Evolutionary conservation across 2,329 filamentous ascomycete species (phyloP).

Genomic region (Pochonia chlamydosporia): DNA sequence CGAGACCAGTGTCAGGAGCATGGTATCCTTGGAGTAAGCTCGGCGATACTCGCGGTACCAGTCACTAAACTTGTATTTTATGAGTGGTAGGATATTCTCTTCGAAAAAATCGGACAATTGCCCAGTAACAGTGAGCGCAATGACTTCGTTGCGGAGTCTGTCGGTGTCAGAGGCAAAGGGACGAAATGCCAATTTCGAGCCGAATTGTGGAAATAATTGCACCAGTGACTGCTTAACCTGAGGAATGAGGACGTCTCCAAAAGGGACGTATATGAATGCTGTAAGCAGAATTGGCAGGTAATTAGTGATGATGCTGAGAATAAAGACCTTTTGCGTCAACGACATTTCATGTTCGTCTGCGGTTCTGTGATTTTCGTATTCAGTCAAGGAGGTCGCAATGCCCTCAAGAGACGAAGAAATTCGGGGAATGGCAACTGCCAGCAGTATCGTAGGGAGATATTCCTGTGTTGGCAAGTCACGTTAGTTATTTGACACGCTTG

Average conservation of each 20-base stretch:
- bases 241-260: conserved; percentile 62
- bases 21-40: conserved; percentile 30
- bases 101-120: conserved; percentile 67
- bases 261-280: conserved; percentile 74
- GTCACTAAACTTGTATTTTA: conserved; percentile 53
- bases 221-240: conserved; percentile 56
- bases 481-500: no score
- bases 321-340: conserved; percentile 67
- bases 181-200: conserved; percentile 42
- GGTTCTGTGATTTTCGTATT: conserved; percentile 73
- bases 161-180: conserved; percentile 61
- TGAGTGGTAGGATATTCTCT: conserved; percentile 63
- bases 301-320: conserved; percentile 75
- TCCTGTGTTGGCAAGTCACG: conserved; percentile 43
- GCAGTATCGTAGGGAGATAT: conserved; percentile 65
- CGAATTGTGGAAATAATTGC: conserved; percentile 39
- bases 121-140: conserved; percentile 68
- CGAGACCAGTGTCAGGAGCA: conserved; percentile 39
- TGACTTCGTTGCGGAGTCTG: conserved; percentile 64
- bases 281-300: conserved; percentile 72
- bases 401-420: conserved; percentile 57
- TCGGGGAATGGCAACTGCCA: conserved; percentile 61
- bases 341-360: conserved; percentile 62
- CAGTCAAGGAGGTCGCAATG: conserved; percentile 56
- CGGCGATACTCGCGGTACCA: conserved; percentile 37